Conservation (phyloP, 192 early-diverging fungal species). For the Rhizoclosmatium globosum region DNA sequence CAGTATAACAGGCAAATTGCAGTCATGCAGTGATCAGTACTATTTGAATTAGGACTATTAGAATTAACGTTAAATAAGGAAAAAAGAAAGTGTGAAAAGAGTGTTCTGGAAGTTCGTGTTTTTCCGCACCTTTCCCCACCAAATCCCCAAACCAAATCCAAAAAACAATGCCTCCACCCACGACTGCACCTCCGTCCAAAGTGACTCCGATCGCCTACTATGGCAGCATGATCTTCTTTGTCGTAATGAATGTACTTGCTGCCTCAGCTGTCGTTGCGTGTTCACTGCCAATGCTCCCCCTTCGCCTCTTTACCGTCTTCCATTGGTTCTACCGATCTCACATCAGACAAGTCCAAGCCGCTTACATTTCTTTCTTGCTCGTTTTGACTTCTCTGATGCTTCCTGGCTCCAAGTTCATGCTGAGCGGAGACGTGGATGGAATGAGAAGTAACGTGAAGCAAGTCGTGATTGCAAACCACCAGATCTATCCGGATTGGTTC, state of each 20-base stretch:
- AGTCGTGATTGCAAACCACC: slow-evolving; percentile 60
- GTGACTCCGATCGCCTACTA: not conserved
- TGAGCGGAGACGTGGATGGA: slow-evolving; percentile 51
- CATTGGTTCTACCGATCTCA: slow-evolving; percentile 42
- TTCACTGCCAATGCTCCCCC: not conserved
- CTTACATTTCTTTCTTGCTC: slow-evolving; percentile 49
- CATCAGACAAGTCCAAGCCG: slow-evolving; percentile 46
- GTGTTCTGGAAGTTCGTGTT: no score
- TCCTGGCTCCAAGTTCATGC: slow-evolving; percentile 44
- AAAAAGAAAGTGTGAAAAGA: no score
- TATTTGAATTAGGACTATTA: no score
- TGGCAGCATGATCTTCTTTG: no score
- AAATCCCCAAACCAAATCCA: no score
- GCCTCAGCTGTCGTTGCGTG: not conserved
- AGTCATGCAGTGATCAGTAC: no score
- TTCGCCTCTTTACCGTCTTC: slow-evolving; percentile 37
- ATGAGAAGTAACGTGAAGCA: slow-evolving; percentile 30
- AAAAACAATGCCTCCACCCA: no score
- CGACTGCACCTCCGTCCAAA: not conserved
- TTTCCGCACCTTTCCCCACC: no score
- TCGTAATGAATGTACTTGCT: no score
- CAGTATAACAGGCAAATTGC: no score
- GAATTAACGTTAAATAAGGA: no score
- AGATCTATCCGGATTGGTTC: slow-evolving; percentile 60
- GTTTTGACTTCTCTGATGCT: slow-evolving; percentile 44